A percentile compares a stretch with the other conserved stretches of the same genome.
Conservation (phyloP, 106 monocot genomes). For the Allium cepa region DNA sequence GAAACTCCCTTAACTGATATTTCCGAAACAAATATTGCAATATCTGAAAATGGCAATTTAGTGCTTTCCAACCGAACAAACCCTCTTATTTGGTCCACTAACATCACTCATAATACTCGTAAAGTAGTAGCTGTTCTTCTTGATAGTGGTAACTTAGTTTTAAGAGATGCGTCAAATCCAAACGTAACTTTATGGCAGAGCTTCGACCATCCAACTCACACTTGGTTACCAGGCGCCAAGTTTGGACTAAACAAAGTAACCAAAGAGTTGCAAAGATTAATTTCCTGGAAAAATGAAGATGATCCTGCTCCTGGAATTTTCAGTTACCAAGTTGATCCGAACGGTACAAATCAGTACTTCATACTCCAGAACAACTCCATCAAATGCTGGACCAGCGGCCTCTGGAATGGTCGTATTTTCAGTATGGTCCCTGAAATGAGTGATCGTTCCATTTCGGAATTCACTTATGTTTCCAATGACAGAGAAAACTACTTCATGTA, state of each 20-base stretch:
- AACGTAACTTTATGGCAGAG: too few relatives aligned
- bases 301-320: conserved; percentile 45
- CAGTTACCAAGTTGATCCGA: conserved; percentile 20
- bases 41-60: conserved; percentile 25
- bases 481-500: too few relatives aligned
- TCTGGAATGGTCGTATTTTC: conserved; percentile 21
- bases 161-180: conserved; percentile 5
- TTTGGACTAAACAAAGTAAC: conserved; percentile 25
- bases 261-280: conserved; percentile 5
- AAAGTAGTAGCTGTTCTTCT: conserved; percentile 9
- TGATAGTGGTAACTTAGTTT: conserved; percentile 33
- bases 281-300: conserved; percentile 24
- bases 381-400: conserved; percentile 19
- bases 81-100: conserved; percentile 31
- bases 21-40: conserved; percentile 8
- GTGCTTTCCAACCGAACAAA: conserved; percentile 14
- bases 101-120: background rate
- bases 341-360: conserved; percentile 13
- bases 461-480: too few relatives aligned
- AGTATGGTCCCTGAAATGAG: too few relatives aligned
- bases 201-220: conserved; percentile 24
- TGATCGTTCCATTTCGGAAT: too few relatives aligned
- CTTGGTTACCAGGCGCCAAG: conserved; percentile 33
- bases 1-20: conserved; percentile 10
- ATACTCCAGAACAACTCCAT: conserved; percentile 21